Conservation (phyloP, 345 rosid genomes). For the Lepidium aucheri region DNA sequence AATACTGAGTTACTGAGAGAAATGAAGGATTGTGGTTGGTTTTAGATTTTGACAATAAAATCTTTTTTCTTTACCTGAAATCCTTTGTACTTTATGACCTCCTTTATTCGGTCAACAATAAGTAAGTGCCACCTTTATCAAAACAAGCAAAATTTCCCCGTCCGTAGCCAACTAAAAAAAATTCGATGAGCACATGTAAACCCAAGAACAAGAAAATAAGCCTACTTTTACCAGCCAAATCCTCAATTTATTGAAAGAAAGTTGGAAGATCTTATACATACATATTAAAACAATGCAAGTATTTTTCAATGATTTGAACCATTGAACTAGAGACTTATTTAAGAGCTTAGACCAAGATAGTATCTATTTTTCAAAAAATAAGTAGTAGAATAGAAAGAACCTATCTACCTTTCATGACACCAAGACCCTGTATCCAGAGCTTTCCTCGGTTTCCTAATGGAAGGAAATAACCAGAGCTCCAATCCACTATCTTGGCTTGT, state of each 20-base stretch:
- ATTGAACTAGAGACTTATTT: not conserved
- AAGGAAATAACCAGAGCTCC: constrained; percentile 49
- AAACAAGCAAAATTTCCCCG: constrained; percentile 81
- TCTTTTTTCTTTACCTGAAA: constrained; percentile 46
- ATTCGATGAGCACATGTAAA: not conserved
- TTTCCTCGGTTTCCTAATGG: constrained; percentile 71
- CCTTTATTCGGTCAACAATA: constrained; percentile 68
- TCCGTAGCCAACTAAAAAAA: constrained; percentile 56
- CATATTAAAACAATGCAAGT: not conserved
- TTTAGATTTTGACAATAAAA: not conserved
- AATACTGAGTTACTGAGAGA: not conserved
- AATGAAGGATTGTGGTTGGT: not conserved
- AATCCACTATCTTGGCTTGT: constrained; percentile 73
- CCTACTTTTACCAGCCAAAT: not conserved
- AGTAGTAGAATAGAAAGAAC: not conserved
- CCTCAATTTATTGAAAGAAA: not conserved
- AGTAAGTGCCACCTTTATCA: constrained; percentile 63
- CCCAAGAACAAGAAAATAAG: not conserved
- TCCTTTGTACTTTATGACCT: constrained; percentile 82
- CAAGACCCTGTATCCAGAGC: constrained; percentile 84
- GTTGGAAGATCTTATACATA: not conserved
- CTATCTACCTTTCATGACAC: constrained; percentile 53
- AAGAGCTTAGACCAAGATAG: not conserved
- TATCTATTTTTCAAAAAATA: not conserved
- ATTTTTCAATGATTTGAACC: not conserved